A percentile compares a stretch with the other conserved stretches of the same genome.
These are phyloP conservation scores for Paramecium caudatum DNA, from an alignment of 73 alveolate species.

Conservation along the genomic window DNA sequence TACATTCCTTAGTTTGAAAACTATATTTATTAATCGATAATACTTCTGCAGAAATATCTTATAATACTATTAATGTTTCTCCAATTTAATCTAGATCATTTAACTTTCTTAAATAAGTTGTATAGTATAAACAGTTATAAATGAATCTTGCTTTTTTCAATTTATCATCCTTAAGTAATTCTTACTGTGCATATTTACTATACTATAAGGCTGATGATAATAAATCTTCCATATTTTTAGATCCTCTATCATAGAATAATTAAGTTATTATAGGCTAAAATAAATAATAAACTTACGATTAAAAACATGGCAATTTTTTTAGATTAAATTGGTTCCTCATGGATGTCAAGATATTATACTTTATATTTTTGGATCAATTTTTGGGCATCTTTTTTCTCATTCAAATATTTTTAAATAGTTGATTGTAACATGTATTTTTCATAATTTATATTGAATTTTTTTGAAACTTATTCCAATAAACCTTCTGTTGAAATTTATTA, in stretches of 20 bases:
- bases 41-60: constrained; percentile 60
- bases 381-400: not conserved
- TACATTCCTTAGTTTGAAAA: constrained; percentile 28
- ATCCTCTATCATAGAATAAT: constrained; percentile 24
- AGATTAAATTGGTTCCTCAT: constrained; percentile 6
- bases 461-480: not conserved
- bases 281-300: not conserved
- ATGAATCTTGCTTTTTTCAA: constrained; percentile 22
- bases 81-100: constrained; percentile 31
- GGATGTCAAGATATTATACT: not conserved
- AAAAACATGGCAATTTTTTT: constrained; percentile 22
- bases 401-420: not conserved
- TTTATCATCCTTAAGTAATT: not conserved
- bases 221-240: not conserved
- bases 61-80: not conserved
- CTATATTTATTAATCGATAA: not conserved
- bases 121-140: not conserved
- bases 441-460: not conserved
- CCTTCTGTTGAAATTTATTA: constrained; percentile 30
- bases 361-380: not conserved
- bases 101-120: not conserved
- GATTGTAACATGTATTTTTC: constrained; percentile 12
- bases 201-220: not conserved
- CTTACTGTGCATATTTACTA: constrained; percentile 43
- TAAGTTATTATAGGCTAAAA: constrained; percentile 58